phyloP scores from a whole-genome alignment of 805 yeast genomes.

The Yamadazyma endophytica region DNA sequence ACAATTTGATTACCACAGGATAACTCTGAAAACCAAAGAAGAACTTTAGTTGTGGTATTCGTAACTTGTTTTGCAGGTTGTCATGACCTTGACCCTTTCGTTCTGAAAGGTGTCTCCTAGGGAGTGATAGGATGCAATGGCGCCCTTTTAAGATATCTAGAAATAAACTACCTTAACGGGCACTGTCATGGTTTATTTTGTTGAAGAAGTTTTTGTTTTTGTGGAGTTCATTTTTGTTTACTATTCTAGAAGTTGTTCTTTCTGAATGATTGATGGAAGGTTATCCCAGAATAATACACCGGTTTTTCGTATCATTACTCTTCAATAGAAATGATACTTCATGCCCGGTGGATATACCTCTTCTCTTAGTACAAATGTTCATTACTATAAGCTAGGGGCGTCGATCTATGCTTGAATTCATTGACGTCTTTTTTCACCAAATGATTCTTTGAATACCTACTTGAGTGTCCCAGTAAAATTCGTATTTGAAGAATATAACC shows the following conservation, averaged over 20 bases:
- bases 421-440: too few species aligned
- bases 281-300: conserved; percentile 39
- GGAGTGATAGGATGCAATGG: conserved; percentile 1
- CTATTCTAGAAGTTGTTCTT: conserved; percentile 19
- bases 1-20: conserved; percentile 31
- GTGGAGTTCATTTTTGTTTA: conserved; percentile 7
- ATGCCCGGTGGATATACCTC: conserved; percentile 47
- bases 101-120: conserved; percentile 14
- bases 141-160: too few species aligned
- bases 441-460: conserved; percentile 69
- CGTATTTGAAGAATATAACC: conserved; percentile 52
- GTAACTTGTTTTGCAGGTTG: not conserved
- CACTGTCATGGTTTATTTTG: conserved; percentile 5
- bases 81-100: conserved; percentile 9
- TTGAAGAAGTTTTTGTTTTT: conserved; percentile 13
- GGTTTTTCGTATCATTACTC: conserved; percentile 44
- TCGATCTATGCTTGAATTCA: too few species aligned
- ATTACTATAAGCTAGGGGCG: too few species aligned
- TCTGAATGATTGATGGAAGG: conserved; percentile 15
- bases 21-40: conserved; percentile 11
- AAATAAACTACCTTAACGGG: too few species aligned
- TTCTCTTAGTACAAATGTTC: too few species aligned
- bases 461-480: conserved; percentile 68
- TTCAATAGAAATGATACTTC: conserved; percentile 41
- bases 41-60: conserved; percentile 8